phyloP scores from a whole-genome alignment of 148 eudicot genomes.

The Fallopia convolvulus region DNA sequence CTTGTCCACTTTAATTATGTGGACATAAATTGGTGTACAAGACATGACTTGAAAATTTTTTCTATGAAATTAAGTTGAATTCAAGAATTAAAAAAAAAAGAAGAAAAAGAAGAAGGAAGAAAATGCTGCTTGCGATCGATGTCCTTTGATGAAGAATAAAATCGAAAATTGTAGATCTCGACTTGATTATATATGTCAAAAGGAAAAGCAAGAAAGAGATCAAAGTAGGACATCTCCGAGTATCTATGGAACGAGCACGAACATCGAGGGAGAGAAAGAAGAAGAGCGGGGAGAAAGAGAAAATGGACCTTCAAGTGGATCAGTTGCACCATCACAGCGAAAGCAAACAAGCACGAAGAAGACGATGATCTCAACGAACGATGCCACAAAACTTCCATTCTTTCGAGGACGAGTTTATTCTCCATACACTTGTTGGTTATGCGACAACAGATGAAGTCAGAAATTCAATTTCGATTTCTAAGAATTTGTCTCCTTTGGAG shows the following conservation, averaged over 20 bases:
- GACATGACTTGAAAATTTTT: background rate
- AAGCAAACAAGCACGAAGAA: constrained; percentile 8
- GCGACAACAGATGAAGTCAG: background rate
- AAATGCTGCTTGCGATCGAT: background rate
- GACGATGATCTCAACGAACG: background rate
- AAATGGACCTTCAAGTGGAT: constrained; percentile 10
- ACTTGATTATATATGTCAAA: background rate
- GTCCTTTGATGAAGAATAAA: background rate
- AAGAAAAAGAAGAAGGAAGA: background rate
- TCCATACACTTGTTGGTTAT: background rate
- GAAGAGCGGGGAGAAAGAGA: constrained; percentile 7
- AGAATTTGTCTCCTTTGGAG: background rate
- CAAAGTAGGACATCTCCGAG: background rate
- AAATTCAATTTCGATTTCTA: background rate
- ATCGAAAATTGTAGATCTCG: background rate
- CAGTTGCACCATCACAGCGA: background rate
- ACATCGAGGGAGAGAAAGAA: background rate
- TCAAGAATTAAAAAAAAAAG: background rate
- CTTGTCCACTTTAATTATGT: background rate
- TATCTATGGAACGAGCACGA: background rate
- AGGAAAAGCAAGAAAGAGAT: background rate
- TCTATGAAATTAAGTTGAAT: background rate
- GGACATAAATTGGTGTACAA: background rate
- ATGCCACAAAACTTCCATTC: background rate
- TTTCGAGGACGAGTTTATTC: background rate